Evolutionary conservation across 495 filamentous ascomycete genomes (phyloP), one percentile per base, ranked within the genome.

Genomic region (Bombardia bombarda): DNA sequence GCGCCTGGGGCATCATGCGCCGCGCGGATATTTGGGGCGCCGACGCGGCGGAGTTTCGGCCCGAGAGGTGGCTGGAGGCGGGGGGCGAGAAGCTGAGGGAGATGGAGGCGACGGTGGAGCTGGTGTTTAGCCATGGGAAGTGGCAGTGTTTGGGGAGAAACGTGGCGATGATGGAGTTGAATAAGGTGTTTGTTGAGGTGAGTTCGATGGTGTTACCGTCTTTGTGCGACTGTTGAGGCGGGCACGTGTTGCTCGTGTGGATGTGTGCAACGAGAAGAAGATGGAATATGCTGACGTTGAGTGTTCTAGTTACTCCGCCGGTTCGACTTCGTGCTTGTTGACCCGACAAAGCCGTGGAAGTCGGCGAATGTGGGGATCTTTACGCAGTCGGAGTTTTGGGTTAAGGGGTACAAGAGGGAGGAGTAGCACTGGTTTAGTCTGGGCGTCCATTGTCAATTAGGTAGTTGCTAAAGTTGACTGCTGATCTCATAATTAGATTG

Each of bases 181-280:
- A 69, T 40, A 80, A 78, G 59, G 47, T 62, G 2, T 55, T 77
- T 46, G 62, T 75, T 32, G 72, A 78, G 69, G 69, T 75, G 37
- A 30, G 43, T 32, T 12, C 19, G 12, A 1, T 30, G 4, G 60
- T 49, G 49, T 49, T 20, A n/a, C n/a, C n/a, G 57, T 47, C 1
- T 76, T 44, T 60, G 73, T 37, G 16, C 7, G 18, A 7, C 7
- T 22, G 17, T 7, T 37, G 7, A 10, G 5, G 32, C 25, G 6
- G 12, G 12, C 31, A 32, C 31, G 9, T 16, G 9, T 14, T 14
- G 13, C 17, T 18, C 7, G 14, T 4, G n/a, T 32, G 6, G 10
- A 3, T 17, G 14, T n/a, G 3, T 34, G 7, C 9, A 19, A 8
- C 13, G 3, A n/a, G n/a, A n/a, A n/a, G n/a, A n/a, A n/a, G n/a